Evolutionary conservation across 1,284 basidiomycete genomes (phyloP).

Genomic region (Marasmius tenuissimus): DNA sequence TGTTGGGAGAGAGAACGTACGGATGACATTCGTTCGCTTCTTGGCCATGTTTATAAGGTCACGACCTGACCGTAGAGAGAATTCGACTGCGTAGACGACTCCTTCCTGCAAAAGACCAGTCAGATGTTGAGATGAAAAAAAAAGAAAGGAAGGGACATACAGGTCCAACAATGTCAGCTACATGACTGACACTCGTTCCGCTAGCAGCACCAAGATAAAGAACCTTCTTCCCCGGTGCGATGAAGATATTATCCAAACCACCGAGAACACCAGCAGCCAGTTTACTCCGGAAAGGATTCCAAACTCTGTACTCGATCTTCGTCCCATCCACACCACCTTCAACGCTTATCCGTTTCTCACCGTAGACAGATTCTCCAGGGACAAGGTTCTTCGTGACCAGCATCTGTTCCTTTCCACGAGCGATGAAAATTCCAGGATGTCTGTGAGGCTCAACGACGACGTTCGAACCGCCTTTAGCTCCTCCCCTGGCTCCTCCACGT

Average conservation of each 20-base stretch:
- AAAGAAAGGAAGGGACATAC: conserved; percentile 44
- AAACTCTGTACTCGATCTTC: conserved; percentile 97
- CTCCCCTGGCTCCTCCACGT: conserved; percentile 57
- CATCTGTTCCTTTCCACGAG: conserved; percentile 95
- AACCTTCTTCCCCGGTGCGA: conserved; percentile 94
- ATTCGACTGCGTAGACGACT: conserved; percentile 97
- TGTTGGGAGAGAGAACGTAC: conserved; percentile 47
- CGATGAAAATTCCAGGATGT: conserved; percentile 92
- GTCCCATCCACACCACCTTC: conserved; percentile 78
- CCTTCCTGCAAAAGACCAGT: conserved; percentile 65
- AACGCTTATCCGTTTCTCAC: conserved; percentile 93
- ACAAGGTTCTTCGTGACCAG: conserved; percentile 98
- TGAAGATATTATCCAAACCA: conserved; percentile 93
- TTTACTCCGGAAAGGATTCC: conserved; percentile 99
- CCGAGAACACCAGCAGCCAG: conserved; percentile 96
- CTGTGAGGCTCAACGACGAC: conserved; percentile 95
- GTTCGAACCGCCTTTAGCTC: conserved; percentile 80
- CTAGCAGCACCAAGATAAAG: conserved; percentile 97
- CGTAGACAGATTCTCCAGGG: conserved; percentile 97
- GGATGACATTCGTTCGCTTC: conserved; percentile 99
- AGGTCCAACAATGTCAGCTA: conserved; percentile 97
- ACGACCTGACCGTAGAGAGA: conserved; percentile 94
- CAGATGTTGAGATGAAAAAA: conserved; percentile 4
- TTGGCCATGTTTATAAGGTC: conserved; percentile 99
- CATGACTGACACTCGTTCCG: conserved; percentile 97